Evolutionary conservation across 1,139 yeast genomes (phyloP), one percentile per base, ranked within the genome.

Genomic region (Protomyces macrosporus): DNA sequence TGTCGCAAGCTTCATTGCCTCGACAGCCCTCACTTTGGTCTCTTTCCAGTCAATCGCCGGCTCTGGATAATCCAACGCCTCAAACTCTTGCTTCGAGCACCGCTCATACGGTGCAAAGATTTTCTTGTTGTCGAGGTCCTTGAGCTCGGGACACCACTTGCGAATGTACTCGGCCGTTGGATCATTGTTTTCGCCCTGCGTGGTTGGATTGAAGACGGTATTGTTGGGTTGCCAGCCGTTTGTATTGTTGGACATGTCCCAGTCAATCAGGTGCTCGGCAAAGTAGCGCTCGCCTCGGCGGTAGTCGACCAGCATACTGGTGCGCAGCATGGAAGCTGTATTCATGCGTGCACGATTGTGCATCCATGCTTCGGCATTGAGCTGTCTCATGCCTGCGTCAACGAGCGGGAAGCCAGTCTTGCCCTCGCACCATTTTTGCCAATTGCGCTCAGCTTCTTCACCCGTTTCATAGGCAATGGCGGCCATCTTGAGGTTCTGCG

Each of bases 201-300:
- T 70, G 68, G 77, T 77, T 30, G 85, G 84, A 69, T 83, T 82
- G 71, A 83, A 80, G 23, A 82, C 78, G 40, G 85, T 74, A 70
- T 82, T 82, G 35, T 56, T 82, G 1, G 86, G 85, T 69, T 82
- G 85, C 86, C 86, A 83, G 1, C 86, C 86, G 3, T 83, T 84
- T 61, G 79, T 77, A 69, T 83, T 83, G 57, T 83, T 81, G 36
- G 82, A 77, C 68, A 81, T 77, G 69, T 83, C 86, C 30, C 80
- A 80, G 70, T 83, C 86, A 1, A 82, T 72, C 55, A 83, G 73
- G 65, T 77, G 77, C 66, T 76, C 76, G 71, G 79, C 75, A 69
- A 83, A 83, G 74, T 78, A 82, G 35, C 75, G 73, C 69, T 82
- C 84, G 0, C 86, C 86, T 69, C 77, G 74, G 59, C 85, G 76